A percentile compares a stretch with the other conserved stretches of the same genome.
Conservation (phyloP, 352 stramenopile species). For the Phytophthora agathidicida region DNA sequence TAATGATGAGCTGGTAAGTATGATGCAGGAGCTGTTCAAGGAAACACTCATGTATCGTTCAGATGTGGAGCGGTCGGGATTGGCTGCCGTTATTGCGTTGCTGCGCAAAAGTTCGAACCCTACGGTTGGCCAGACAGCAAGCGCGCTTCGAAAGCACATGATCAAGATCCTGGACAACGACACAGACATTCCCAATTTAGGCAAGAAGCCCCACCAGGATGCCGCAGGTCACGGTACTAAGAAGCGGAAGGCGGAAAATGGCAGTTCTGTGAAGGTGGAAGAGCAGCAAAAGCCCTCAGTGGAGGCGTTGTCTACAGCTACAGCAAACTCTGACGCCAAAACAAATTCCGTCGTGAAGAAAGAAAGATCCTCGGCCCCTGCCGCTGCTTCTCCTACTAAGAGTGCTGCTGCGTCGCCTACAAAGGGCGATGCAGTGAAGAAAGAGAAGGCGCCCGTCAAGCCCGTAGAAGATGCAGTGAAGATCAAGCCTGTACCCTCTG, state of each 20-base stretch:
- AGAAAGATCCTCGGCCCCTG: neutral
- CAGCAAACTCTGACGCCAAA: conserved; percentile 20
- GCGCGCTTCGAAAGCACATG: conserved; percentile 79
- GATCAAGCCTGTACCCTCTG: neutral
- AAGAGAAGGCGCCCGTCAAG: conserved; percentile 3
- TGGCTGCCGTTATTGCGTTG: conserved; percentile 68
- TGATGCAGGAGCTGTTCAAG: conserved; percentile 76
- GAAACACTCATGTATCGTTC: conserved; percentile 75
- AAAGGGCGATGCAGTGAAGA: conserved; percentile 12
- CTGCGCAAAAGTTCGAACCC: conserved; percentile 75
- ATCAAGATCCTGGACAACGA: conserved; percentile 70
- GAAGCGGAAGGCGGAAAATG: conserved; percentile 54
- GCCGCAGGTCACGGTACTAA: conserved; percentile 33
- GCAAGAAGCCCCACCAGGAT: conserved; percentile 40
- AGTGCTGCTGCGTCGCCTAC: conserved; percentile 13
- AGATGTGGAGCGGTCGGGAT: conserved; percentile 69
- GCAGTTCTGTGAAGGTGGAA: conserved; percentile 22
- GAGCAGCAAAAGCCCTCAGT: conserved; percentile 15
- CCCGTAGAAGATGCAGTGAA: conserved; percentile 6
- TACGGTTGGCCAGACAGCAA: conserved; percentile 73
- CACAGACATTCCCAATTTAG: conserved; percentile 31
- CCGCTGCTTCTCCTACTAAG: conserved; percentile 4
- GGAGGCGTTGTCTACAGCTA: conserved; percentile 2
- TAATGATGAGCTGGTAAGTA: conserved; percentile 74
- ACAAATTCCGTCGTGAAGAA: conserved; percentile 7